Conservation (phyloP, 148 eudicot genomes). For the Chenopodium quinoa region DNA sequence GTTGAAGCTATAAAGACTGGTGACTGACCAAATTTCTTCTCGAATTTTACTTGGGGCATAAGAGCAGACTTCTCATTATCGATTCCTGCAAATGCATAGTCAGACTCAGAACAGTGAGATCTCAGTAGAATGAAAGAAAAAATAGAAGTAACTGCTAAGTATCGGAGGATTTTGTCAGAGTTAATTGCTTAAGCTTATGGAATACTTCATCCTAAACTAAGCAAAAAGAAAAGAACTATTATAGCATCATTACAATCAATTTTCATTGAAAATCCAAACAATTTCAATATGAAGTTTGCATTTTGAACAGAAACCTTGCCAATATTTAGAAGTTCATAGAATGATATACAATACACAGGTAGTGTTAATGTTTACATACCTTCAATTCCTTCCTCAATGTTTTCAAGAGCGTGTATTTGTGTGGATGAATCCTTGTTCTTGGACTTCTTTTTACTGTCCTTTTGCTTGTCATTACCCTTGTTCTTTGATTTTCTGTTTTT, state of each 20-base stretch:
- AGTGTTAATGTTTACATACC: slow-evolving; percentile 38
- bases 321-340: not conserved
- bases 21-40: slow-evolving; percentile 94
- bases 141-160: not conserved
- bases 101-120: not conserved
- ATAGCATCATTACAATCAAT: too few relatives aligned
- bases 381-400: slow-evolving; percentile 95
- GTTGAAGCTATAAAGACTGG: slow-evolving; percentile 91
- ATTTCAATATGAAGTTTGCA: not conserved
- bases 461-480: slow-evolving; percentile 39
- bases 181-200: not conserved
- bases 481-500: slow-evolving; percentile 59
- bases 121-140: not conserved
- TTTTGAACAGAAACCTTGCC: not conserved
- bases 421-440: slow-evolving; percentile 67
- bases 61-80: slow-evolving; percentile 74
- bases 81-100: slow-evolving; percentile 45
- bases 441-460: slow-evolving; percentile 55
- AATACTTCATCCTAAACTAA: not conserved
- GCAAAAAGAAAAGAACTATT: too few relatives aligned
- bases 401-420: slow-evolving; percentile 92
- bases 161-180: not conserved
- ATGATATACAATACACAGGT: not conserved
- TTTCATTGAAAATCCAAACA: too few relatives aligned
- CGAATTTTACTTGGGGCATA: slow-evolving; percentile 81